Conservation (phyloP, 2,329 filamentous ascomycete species). For the Dactylellina leptospora region DNA sequence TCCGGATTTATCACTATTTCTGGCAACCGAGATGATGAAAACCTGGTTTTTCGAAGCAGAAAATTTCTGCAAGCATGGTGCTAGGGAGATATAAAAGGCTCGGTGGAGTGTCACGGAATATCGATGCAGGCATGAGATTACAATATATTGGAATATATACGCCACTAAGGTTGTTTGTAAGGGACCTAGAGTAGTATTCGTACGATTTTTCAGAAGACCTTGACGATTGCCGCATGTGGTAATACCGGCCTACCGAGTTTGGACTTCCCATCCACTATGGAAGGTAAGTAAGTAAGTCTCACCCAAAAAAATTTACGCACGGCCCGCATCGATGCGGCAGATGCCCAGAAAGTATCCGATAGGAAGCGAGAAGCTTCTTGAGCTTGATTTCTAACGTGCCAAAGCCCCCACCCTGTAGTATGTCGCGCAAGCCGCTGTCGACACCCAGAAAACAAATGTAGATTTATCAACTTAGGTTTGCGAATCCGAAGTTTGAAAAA, state of each 20-base stretch:
- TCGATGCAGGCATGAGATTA: not conserved
- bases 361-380: not conserved
- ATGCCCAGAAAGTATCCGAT: not conserved
- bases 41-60: constrained; percentile 11
- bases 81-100: not conserved
- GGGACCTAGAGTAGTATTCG: too few relatives aligned
- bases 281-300: not conserved
- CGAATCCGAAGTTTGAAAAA: too few relatives aligned
- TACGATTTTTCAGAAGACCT: too few relatives aligned
- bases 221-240: too few relatives aligned
- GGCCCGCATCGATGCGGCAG: constrained; percentile 1
- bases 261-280: too few relatives aligned
- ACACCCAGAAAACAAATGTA: too few relatives aligned
- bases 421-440: too few relatives aligned
- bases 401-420: too few relatives aligned
- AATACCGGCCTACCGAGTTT: too few relatives aligned
- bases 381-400: constrained; percentile 5
- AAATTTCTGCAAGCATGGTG: constrained; percentile 8
- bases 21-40: constrained; percentile 2
- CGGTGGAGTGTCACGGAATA: not conserved
- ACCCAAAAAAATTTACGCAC: not conserved
- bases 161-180: too few relatives aligned
- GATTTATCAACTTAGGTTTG: too few relatives aligned
- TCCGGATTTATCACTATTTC: not conserved
- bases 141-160: not conserved